These are phyloP conservation scores for Xylaria sp. DNA, from an alignment of 2,329 filamentous ascomycete genomes.

Conservation along the genomic window DNA sequence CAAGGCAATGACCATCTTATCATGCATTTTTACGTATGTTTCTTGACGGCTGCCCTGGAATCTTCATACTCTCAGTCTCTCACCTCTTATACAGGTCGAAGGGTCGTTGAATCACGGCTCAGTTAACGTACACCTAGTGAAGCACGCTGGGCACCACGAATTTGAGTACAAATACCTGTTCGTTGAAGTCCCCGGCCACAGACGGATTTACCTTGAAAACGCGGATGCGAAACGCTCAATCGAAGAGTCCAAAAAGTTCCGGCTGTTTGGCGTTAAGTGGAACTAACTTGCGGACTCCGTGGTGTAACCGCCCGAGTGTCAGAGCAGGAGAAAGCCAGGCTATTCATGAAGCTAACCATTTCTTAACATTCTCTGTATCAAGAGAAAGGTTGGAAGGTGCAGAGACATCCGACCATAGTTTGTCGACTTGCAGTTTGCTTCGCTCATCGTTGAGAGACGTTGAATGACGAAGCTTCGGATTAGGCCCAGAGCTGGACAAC, in stretches of 20 bases:
- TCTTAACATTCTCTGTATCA: neutral
- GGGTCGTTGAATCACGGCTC: conserved; percentile 69
- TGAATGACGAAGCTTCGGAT: neutral
- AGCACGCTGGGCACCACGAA: conserved; percentile 56
- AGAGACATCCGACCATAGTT: neutral
- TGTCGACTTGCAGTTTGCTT: neutral
- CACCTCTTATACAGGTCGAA: conserved; percentile 53
- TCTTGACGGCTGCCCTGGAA: neutral
- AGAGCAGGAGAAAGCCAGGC: neutral
- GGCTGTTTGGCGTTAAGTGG: conserved; percentile 60
- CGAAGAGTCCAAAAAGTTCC: conserved; percentile 41
- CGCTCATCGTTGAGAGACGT: neutral
- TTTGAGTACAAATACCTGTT: conserved; percentile 77
- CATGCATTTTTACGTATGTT: conserved; percentile 75
- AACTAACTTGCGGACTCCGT: conserved; percentile 24
- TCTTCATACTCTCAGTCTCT: conserved; percentile 16
- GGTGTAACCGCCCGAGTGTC: neutral
- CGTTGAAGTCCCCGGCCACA: conserved; percentile 70
- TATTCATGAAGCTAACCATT: neutral
- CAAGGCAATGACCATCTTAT: conserved; percentile 73
- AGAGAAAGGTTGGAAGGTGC: neutral
- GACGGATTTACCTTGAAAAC: conserved; percentile 61
- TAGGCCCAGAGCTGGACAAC: neutral
- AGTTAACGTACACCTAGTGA: conserved; percentile 73
- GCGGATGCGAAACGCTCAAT: conserved; percentile 40